Percentiles rank a stretch among this genome's conserved stretches.
phyloP scores from a whole-genome alignment of 495 filamentous ascomycete genomes.

The Aspergillus biplanus region DNA sequence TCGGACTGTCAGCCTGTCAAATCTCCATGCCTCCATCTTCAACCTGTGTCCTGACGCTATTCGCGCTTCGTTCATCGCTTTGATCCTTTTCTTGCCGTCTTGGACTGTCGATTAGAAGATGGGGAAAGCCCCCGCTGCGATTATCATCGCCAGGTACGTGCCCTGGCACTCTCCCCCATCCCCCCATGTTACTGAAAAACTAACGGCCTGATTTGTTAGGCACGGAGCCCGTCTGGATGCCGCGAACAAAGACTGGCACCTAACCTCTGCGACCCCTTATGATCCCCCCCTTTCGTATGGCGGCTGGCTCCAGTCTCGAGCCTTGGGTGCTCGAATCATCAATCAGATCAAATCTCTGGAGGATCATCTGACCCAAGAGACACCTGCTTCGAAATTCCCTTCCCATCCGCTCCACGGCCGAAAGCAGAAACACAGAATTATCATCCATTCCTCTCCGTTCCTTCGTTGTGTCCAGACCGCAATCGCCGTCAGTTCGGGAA shows the following conservation, averaged over 20 bases:
- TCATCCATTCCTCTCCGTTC: constrained; percentile 92
- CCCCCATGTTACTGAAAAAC: neutral
- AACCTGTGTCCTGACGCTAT: neutral
- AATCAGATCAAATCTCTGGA: constrained; percentile 61
- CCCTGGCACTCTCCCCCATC: neutral
- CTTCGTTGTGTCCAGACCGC: constrained; percentile 92
- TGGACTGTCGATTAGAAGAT: constrained; percentile 33
- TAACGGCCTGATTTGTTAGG: constrained; percentile 45
- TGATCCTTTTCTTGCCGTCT: neutral
- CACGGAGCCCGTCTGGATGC: constrained; percentile 93
- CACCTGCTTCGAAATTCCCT: constrained; percentile 15
- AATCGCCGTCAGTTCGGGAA: constrained; percentile 84
- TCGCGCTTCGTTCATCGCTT: neutral
- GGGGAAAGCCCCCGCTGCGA: constrained; percentile 63
- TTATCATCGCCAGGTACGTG: constrained; percentile 81
- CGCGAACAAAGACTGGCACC: constrained; percentile 92
- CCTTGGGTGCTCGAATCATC: constrained; percentile 78
- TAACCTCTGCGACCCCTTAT: constrained; percentile 92
- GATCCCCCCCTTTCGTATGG: constrained; percentile 95
- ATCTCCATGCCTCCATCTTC: neutral
- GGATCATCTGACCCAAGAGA: constrained; percentile 26
- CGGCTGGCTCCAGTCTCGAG: constrained; percentile 85
- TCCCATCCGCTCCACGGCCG: constrained; percentile 22
- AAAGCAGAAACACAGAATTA: constrained; percentile 54
- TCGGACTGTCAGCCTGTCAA: constrained; percentile 12